Evolutionary conservation across 306 rosid genomes (phyloP), one percentile per base, ranked within the genome.

Genomic region (Rosa lucieae): DNA sequence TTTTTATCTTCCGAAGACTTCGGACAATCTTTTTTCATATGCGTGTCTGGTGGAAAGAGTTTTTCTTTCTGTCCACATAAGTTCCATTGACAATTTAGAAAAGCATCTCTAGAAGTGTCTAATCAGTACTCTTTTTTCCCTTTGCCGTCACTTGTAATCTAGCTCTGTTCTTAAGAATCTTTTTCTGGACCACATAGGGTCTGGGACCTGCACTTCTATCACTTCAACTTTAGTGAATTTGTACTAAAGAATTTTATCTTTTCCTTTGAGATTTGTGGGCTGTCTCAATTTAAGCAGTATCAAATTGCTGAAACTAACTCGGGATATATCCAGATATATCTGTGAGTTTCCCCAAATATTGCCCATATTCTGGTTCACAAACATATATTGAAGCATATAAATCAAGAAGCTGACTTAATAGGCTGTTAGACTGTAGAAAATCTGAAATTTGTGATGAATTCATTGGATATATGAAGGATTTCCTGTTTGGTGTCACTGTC

Each of bases 31-130:
- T 2, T 32, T 42, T 39, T n/a, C n/a, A n/a, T n/a, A 55, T 63
- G 40, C 46, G 26, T 65, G 32, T 77, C 55, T 52, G 49, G 81
- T 52, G 55, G 78, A 51, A 43, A 77, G 44, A 42, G 40, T 35
- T 71, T 32, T 37, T 21, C 46, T 51, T 72, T 12, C 0, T 51
- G 7, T 44, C 40, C 63, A 65, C 81, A 51, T 2, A 49, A 1
- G 32, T 42, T 63, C 20, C 39, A 62, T 14, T 46, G 51, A 17
- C 26, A 39, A 65, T 66, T 67, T 17, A 12, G 8, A 51, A 77
- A 49, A 42, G 18, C 39, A 66, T 35, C 51, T 40, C 43, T 10
- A 39, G 21, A 56, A n/a, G 32, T 49, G 26, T 72, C 44, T 39
- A 10, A 1, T 48, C 2, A 26, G 10, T 67, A 52, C 32, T 40